A percentile compares a stretch with the other conserved stretches of the same genome.
Evolutionary conservation across 345 rosid species (phyloP).

Genomic region (Geranium rotundifolium): DNA sequence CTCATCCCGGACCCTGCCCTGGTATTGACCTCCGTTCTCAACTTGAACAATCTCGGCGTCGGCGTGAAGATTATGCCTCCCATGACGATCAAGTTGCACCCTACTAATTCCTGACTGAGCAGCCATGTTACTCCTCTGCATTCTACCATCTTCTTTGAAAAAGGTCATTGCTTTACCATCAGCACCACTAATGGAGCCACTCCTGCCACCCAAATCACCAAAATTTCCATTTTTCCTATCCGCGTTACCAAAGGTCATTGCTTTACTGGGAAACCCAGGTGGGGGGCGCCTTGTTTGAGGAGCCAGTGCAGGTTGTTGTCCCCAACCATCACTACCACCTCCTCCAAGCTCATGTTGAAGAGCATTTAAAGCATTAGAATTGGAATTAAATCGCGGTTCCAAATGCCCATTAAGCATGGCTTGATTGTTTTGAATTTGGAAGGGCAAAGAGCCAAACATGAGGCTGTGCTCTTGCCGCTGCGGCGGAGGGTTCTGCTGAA

Average conservation of each 20-base stretch:
- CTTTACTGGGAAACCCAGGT: slow-evolving; percentile 35
- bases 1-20: slow-evolving; percentile 1
- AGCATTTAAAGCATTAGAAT: slow-evolving; percentile 10
- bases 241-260: slow-evolving; percentile 20
- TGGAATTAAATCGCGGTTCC: slow-evolving; percentile 16
- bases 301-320: slow-evolving; percentile 7
- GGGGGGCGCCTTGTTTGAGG: slow-evolving; percentile 28
- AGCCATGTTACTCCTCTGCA: slow-evolving; percentile 11
- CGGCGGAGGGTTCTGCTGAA: slow-evolving; percentile 10
- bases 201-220: slow-evolving; percentile 19
- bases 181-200: slow-evolving; percentile 7
- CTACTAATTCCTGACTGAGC: slow-evolving; percentile 23
- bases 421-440: slow-evolving; percentile 21
- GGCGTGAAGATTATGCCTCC: slow-evolving; percentile 47
- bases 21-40: slow-evolving; percentile 15
- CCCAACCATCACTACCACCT: not conserved
- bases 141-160: slow-evolving; percentile 21
- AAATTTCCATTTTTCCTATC: slow-evolving; percentile 19
- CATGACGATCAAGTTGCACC: slow-evolving; percentile 55
- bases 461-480: slow-evolving; percentile 20
- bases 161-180: slow-evolving; percentile 13
- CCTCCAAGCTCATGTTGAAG: slow-evolving; percentile 18
- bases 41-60: slow-evolving; percentile 27
- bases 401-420: slow-evolving; percentile 17
- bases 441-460: slow-evolving; percentile 50